These are phyloP conservation scores for Aspergillus saccharolyticus DNA, from an alignment of 495 filamentous ascomycete genomes.

Conservation along the genomic window DNA sequence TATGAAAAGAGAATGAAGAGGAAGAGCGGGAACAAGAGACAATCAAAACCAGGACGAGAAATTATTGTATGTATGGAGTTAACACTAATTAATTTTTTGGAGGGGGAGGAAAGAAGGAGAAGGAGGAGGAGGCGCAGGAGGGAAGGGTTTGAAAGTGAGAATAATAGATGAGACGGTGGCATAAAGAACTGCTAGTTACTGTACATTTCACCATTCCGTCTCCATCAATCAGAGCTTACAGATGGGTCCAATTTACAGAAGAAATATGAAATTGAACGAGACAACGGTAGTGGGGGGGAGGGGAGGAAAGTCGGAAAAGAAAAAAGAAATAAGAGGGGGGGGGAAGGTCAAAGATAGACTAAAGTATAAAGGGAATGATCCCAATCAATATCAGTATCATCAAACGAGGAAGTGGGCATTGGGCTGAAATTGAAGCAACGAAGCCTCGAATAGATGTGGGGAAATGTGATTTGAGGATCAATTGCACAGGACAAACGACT, in stretches of 20 bases:
- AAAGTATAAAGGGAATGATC: neutral
- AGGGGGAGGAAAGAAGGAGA: neutral
- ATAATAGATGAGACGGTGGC: constrained; percentile 12
- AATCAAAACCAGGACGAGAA: neutral
- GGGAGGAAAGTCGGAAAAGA: constrained; percentile 1
- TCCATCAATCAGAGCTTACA: neutral
- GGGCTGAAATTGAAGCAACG: constrained; percentile 4
- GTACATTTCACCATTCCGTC: neutral
- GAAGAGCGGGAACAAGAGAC: neutral
- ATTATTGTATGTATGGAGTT: constrained; percentile 10
- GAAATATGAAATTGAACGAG: neutral
- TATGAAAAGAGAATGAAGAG: constrained; percentile 11
- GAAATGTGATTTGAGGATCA: neutral
- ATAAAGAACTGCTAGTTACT: neutral
- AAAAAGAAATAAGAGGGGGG: constrained; percentile 3
- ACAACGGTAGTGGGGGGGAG: neutral
- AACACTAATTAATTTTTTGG: neutral
- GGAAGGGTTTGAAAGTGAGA: neutral
- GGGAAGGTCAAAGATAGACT: constrained; percentile 2
- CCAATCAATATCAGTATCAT: constrained; percentile 1
- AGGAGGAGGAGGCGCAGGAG: neutral
- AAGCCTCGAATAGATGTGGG: neutral
- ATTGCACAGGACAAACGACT: too few species aligned
- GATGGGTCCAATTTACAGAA: neutral
- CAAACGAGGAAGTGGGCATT: constrained; percentile 5